These are phyloP conservation scores for Kwoniella newhampshirensis DNA, from an alignment of 768 basidiomycete species.

Conservation along the genomic window DNA sequence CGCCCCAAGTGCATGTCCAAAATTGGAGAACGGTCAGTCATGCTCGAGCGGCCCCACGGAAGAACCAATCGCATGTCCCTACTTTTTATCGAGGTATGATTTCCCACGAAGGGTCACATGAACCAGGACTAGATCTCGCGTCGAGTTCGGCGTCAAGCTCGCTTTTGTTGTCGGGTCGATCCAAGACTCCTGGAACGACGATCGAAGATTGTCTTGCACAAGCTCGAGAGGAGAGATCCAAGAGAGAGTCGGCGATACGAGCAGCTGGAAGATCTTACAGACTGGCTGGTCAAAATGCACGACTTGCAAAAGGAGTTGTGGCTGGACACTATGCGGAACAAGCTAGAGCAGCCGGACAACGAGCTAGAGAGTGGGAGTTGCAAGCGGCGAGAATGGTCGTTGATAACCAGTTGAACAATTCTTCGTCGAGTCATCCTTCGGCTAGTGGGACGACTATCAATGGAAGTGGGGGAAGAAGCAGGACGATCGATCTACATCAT, in stretches of 20 bases:
- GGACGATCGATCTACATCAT: constrained; percentile 48
- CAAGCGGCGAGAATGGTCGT: constrained; percentile 52
- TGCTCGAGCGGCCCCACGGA: not conserved
- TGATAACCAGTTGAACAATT: constrained; percentile 28
- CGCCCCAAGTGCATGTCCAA: constrained; percentile 34
- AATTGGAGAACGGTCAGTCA: constrained; percentile 46
- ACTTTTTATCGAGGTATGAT: constrained; percentile 19
- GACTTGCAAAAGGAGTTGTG: constrained; percentile 32
- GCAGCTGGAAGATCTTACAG: constrained; percentile 48
- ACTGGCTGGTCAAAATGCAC: not conserved
- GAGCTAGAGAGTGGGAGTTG: constrained; percentile 52
- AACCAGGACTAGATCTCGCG: constrained; percentile 26
- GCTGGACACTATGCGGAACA: constrained; percentile 53
- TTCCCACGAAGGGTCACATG: constrained; percentile 23
- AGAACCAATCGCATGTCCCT: constrained; percentile 37
- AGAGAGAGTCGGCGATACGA: constrained; percentile 50
- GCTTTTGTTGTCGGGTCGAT: not conserved
- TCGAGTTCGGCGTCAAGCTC: not conserved
- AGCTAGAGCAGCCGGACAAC: constrained; percentile 46
- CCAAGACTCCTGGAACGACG: constrained; percentile 1
- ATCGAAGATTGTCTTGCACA: constrained; percentile 46
- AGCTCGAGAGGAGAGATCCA: constrained; percentile 41
- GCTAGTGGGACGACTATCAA: not conserved
- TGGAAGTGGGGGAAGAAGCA: constrained; percentile 11
- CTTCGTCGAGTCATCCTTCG: not conserved